These are phyloP conservation scores for Pythium sp. DNA, from an alignment of 352 stramenopile species.

Conservation along the genomic window DNA sequence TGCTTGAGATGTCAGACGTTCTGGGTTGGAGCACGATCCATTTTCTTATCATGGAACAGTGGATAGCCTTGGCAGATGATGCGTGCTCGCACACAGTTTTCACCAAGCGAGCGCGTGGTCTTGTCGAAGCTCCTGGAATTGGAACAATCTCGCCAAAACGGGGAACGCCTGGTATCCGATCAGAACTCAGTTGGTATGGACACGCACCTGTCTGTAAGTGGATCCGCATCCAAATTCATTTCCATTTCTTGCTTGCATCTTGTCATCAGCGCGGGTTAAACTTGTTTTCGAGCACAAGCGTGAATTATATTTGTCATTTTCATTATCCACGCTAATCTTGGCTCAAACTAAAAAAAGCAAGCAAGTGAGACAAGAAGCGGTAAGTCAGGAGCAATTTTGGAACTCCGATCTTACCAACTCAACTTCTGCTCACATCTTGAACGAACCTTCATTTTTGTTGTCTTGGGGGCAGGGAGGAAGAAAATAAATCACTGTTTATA, in stretches of 20 bases:
- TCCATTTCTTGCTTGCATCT: neutral
- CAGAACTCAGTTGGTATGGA: neutral
- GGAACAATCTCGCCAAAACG: neutral
- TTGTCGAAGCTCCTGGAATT: too few species aligned
- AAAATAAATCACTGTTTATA: constrained; percentile 7
- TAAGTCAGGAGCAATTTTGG: neutral
- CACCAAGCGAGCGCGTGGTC: neutral
- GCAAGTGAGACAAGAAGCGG: neutral
- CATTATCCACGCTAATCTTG: constrained; percentile 3
- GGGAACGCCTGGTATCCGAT: constrained; percentile 1
- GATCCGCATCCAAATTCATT: neutral
- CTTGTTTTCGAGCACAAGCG: constrained; percentile 3
- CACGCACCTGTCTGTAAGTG: neutral
- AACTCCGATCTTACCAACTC: neutral
- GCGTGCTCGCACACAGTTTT: neutral
- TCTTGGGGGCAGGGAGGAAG: neutral
- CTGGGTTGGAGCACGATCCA: neutral
- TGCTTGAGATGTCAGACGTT: neutral
- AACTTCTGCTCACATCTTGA: constrained; percentile 4
- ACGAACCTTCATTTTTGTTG: constrained; percentile 7
- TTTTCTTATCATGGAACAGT: neutral
- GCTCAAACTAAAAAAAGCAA: constrained; percentile 8
- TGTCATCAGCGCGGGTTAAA: neutral
- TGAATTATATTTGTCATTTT: constrained; percentile 8
- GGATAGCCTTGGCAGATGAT: neutral